A percentile compares a stretch with the other conserved stretches of the same genome.
These are phyloP conservation scores for Tribonema minus DNA, from an alignment of 108 stramenopile genomes.

Conservation along the genomic window DNA sequence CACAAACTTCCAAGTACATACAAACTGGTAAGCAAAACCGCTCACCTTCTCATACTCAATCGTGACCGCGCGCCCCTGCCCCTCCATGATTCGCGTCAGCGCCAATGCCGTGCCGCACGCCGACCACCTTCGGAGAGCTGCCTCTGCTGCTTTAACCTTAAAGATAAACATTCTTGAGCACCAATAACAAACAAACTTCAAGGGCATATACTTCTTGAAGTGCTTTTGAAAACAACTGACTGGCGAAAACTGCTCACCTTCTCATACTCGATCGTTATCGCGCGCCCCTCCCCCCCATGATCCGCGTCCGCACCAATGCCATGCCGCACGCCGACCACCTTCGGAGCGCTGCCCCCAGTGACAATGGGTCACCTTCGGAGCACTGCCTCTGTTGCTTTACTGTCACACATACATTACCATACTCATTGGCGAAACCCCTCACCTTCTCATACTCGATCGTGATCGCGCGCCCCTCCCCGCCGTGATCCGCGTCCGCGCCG, in stretches of 20 bases:
- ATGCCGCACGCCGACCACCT: conserved; percentile 12
- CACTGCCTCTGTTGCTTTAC: too few relatives aligned
- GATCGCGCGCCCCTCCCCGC: conserved; percentile 85
- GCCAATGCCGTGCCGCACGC: conserved; percentile 37
- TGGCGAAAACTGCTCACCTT: conserved; percentile 13
- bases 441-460: conserved; percentile 68
- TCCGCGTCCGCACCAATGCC: conserved; percentile 60
- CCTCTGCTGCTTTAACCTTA: too few relatives aligned
- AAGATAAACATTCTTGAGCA: too few relatives aligned
- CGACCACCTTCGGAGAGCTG: conserved; percentile 19
- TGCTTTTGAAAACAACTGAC: too few relatives aligned
- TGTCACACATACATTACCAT: too few relatives aligned
- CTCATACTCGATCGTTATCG: conserved; percentile 76
- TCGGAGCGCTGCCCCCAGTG: conserved; percentile 9
- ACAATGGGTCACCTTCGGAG: background rate
- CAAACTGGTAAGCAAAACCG: too few relatives aligned
- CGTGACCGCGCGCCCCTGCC: conserved; percentile 80
- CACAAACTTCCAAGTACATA: too few relatives aligned
- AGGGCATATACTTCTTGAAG: too few relatives aligned
- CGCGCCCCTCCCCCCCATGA: conserved; percentile 84
- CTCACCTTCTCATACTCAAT: conserved; percentile 66
- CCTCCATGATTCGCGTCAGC: conserved; percentile 70
- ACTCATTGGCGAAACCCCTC: background rate
- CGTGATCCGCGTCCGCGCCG: conserved; percentile 68
- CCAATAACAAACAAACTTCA: too few relatives aligned